phyloP scores from a whole-genome alignment of 257 asterid species.

The Plantago major region DNA sequence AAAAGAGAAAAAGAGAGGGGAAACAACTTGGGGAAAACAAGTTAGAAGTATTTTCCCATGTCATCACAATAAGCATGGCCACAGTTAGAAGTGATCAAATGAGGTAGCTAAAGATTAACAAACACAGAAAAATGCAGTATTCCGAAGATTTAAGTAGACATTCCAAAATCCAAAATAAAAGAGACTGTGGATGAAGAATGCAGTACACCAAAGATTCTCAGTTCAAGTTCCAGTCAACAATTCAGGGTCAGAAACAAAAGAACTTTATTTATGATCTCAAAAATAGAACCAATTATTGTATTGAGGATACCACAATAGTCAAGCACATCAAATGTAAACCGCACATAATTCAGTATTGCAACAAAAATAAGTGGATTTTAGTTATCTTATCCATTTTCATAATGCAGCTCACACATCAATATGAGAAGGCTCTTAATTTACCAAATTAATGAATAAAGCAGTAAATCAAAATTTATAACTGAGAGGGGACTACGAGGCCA shows the following conservation, averaged over 20 bases:
- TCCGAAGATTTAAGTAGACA: no score
- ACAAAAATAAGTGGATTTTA: no score
- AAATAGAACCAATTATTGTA: neutral
- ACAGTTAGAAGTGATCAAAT: neutral
- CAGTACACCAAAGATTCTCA: no score
- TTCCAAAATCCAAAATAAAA: no score
- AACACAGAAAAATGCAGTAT: neutral
- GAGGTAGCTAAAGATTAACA: neutral
- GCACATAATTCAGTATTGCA: no score
- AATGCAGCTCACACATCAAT: neutral
- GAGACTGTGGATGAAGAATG: no score
- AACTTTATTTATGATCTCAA: neutral
- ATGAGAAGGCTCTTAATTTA: neutral
- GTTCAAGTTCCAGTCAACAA: no score
- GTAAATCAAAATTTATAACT: neutral
- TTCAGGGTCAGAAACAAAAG: neutral
- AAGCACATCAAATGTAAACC: no score
- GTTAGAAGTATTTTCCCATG: neutral
- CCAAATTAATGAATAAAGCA: conserved; percentile 3
- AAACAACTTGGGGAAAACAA: neutral
- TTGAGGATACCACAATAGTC: neutral
- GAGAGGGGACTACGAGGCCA: conserved; percentile 7
- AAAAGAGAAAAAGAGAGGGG: neutral
- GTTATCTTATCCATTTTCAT: no score
- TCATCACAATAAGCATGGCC: neutral